Conservation (phyloP, 805 yeast genomes). For the Metschnikowia baotianmanensis region DNA sequence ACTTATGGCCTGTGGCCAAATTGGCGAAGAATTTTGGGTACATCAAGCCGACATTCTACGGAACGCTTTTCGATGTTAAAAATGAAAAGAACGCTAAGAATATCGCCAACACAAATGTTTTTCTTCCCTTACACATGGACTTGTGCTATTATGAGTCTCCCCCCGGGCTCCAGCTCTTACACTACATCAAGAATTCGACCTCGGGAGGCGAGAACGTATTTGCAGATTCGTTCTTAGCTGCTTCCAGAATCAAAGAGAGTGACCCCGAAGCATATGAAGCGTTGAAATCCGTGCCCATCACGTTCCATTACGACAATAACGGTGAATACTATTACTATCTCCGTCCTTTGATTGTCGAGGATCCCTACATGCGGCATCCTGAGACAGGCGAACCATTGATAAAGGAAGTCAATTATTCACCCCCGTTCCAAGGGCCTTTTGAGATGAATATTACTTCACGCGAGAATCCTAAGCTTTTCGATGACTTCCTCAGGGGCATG, state of each 20-base stretch:
- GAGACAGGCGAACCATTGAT: constrained; percentile 33
- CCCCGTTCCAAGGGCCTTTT: constrained; percentile 81
- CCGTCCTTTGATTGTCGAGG: constrained; percentile 61
- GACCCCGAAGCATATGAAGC: constrained; percentile 68
- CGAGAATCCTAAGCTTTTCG: constrained; percentile 34
- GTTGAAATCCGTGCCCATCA: constrained; percentile 58
- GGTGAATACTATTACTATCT: constrained; percentile 59
- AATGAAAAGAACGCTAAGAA: constrained; percentile 51
- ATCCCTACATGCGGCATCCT: constrained; percentile 28
- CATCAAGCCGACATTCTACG: constrained; percentile 68
- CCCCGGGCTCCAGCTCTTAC: constrained; percentile 74
- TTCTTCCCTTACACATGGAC: constrained; percentile 76
- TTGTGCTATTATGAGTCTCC: constrained; percentile 75
- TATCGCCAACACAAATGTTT: constrained; percentile 64
- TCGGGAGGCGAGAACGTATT: constrained; percentile 68
- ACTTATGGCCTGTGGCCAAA: constrained; percentile 37
- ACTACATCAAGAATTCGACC: constrained; percentile 53
- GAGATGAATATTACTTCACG: constrained; percentile 52
- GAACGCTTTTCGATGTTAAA: constrained; percentile 66
- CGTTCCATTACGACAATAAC: constrained; percentile 64
- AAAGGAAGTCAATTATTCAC: constrained; percentile 68
- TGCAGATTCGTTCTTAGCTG: constrained; percentile 70
- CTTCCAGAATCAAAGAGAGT: constrained; percentile 46
- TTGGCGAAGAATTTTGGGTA: constrained; percentile 59
- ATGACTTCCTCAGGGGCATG: constrained; percentile 59